Evolutionary conservation across 164 flowering plant genomes (phyloP).

Genomic region (Umbellularia californica): DNA sequence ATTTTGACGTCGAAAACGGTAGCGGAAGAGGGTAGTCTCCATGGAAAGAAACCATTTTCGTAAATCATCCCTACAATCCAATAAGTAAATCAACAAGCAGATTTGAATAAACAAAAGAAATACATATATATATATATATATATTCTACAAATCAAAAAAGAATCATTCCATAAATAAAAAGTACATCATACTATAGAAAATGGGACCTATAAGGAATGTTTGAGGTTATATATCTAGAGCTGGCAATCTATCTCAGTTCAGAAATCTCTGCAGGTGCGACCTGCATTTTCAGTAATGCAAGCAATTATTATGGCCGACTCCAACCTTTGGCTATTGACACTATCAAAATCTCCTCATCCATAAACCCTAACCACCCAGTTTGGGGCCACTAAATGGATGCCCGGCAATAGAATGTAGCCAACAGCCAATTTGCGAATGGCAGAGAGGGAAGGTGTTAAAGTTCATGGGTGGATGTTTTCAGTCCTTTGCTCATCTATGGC

Average conservation of each 20-base stretch:
- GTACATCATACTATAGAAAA: background rate
- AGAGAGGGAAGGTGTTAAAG: too few species aligned
- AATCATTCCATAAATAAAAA: background rate
- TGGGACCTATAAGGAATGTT: background rate
- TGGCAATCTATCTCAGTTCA: background rate
- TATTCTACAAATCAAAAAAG: too few species aligned
- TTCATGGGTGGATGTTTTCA: background rate
- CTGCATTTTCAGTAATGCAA: background rate
- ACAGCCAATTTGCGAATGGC: background rate
- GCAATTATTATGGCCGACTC: background rate
- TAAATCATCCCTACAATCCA: constrained; percentile 60
- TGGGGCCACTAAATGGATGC: background rate
- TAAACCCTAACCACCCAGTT: background rate
- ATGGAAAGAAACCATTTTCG: constrained; percentile 88
- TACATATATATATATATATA: too few species aligned
- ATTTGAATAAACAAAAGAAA: too few species aligned
- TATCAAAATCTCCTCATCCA: background rate
- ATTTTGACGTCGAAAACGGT: constrained; percentile 46
- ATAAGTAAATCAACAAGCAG: background rate
- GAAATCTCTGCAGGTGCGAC: background rate
- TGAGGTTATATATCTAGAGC: background rate
- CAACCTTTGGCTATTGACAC: background rate
- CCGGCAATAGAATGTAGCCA: background rate
- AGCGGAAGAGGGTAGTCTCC: constrained; percentile 77
- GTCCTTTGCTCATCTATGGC: background rate